These are phyloP conservation scores for Plectosphaerella plurivora DNA, from an alignment of 2,329 filamentous ascomycete species.

Conservation along the genomic window DNA sequence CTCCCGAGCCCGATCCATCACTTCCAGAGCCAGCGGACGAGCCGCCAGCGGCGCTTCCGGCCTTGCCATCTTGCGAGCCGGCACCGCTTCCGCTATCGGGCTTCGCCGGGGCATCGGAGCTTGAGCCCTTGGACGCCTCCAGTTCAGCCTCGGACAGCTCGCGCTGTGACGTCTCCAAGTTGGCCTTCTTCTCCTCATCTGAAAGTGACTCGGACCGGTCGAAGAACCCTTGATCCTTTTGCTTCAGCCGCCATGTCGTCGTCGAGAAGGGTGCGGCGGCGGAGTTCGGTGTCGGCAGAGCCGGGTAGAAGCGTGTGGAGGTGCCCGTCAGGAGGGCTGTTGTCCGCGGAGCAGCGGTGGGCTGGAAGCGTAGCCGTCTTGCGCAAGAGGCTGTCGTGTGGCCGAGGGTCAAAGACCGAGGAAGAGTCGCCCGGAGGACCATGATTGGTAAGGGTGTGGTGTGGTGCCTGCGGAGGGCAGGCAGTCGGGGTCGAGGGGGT, in stretches of 20 bases:
- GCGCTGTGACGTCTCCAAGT: conserved; percentile 40
- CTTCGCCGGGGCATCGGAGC: conserved; percentile 41
- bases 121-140: conserved; percentile 32
- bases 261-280: conserved; percentile 32
- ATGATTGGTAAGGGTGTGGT: conserved; percentile 25
- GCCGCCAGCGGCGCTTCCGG: conserved; percentile 51
- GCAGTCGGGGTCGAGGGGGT: too few relatives aligned
- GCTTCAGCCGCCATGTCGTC: conserved; percentile 20
- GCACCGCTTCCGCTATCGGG: conserved; percentile 27
- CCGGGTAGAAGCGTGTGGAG: conserved; percentile 21
- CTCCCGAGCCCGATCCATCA: conserved; percentile 49
- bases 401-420: conserved; percentile 32
- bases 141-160: conserved; percentile 42
- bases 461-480: too few relatives aligned
- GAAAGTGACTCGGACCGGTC: conserved; percentile 46
- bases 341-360: conserved; percentile 6
- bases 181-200: conserved; percentile 49
- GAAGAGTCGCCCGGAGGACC: conserved; percentile 35
- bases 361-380: conserved; percentile 16
- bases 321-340: conserved; percentile 12
- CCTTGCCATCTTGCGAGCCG: conserved; percentile 45
- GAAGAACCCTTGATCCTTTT: conserved; percentile 43
- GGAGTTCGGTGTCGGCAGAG: conserved; percentile 19
- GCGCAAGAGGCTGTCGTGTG: conserved; percentile 21
- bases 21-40: conserved; percentile 43